These are phyloP conservation scores for Fraxinus pennsylvanica DNA, from an alignment of 257 asterid genomes.

Conservation along the genomic window DNA sequence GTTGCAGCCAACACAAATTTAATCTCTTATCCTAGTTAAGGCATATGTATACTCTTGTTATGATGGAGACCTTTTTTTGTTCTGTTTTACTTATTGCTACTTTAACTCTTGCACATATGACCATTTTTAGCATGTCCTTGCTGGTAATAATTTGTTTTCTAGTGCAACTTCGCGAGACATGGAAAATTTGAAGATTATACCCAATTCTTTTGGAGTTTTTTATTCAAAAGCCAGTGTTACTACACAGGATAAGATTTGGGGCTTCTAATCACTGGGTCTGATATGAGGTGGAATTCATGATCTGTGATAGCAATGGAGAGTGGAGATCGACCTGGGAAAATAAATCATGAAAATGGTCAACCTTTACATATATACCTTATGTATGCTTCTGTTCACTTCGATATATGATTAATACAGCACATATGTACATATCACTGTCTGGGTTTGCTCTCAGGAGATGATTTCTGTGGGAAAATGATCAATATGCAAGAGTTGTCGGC, in stretches of 20 bases:
- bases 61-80: neutral
- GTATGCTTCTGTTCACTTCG: conserved; percentile 1
- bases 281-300: neutral
- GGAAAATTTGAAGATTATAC: neutral
- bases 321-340: neutral
- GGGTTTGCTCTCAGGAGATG: neutral
- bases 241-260: neutral
- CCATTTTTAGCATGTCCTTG: neutral
- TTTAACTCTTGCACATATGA: neutral
- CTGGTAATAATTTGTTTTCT: neutral
- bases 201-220: neutral
- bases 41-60: neutral
- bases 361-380: neutral
- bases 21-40: neutral
- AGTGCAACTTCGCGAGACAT: neutral
- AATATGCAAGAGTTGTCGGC: neutral
- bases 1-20: neutral
- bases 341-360: neutral
- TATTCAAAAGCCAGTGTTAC: neutral
- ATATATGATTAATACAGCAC: neutral
- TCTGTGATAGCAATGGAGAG: neutral
- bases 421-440: conserved; percentile 15
- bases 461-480: neutral
- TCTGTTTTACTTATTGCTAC: neutral
- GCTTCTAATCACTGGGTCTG: neutral